Conservation (phyloP, 768 basidiomycete genomes). For the Jaapia argillacea region DNA sequence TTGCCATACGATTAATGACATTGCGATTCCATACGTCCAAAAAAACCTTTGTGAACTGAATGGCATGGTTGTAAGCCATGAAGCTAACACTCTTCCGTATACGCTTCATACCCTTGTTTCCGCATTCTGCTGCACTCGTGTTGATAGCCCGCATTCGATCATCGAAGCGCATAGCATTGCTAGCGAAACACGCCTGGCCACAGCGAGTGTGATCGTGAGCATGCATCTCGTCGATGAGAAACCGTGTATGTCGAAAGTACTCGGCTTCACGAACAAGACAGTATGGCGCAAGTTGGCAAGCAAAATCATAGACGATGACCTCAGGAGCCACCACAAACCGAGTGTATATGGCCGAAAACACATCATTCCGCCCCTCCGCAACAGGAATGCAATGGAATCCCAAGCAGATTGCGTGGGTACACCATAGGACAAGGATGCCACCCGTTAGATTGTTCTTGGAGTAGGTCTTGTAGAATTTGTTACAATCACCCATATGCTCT, state of each 20-base stretch:
- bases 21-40: slow-evolving; percentile 7
- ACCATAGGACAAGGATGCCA: slow-evolving; percentile 9
- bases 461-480: slow-evolving; percentile 20
- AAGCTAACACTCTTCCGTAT: slow-evolving; percentile 22
- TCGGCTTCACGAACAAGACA: slow-evolving; percentile 18
- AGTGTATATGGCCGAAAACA: slow-evolving; percentile 28
- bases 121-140: slow-evolving; percentile 26
- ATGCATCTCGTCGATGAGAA: slow-evolving; percentile 26
- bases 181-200: slow-evolving; percentile 18
- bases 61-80: slow-evolving; percentile 18
- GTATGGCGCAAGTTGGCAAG: slow-evolving; percentile 23
- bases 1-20: too few relatives aligned
- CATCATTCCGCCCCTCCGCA: slow-evolving; percentile 27
- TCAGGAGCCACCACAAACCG: slow-evolving; percentile 19
- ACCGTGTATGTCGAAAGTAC: slow-evolving; percentile 23
- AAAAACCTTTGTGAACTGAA: slow-evolving; percentile 17
- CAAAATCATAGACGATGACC: slow-evolving; percentile 22
- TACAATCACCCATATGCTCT: slow-evolving; percentile 12
- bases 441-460: slow-evolving; percentile 9
- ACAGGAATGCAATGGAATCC: slow-evolving; percentile 18
- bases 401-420: slow-evolving; percentile 6
- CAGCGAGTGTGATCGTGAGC: slow-evolving; percentile 23
- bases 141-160: slow-evolving; percentile 18
- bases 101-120: slow-evolving; percentile 17
- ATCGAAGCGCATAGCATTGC: slow-evolving; percentile 17